Conservation (phyloP, 2,329 filamentous ascomycete species). For the Hirsutella thompsonii region DNA sequence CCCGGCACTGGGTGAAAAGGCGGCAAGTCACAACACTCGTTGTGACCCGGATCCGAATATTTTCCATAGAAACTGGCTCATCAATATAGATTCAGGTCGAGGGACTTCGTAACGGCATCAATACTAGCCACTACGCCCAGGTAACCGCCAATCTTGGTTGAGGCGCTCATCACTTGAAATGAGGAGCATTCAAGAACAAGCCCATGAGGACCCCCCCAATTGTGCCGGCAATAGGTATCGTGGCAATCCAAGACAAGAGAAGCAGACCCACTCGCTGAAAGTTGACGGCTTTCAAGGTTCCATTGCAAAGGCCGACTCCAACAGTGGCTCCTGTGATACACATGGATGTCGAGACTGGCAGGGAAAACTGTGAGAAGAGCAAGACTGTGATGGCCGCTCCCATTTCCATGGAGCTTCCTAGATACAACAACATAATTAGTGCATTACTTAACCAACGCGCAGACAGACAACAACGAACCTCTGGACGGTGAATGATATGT, state of each 20-base stretch:
- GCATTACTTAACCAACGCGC: background rate
- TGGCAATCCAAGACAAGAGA: constrained; percentile 46
- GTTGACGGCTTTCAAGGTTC: constrained; percentile 59
- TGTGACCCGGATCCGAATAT: no score
- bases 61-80: no score
- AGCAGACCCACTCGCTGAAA: constrained; percentile 59
- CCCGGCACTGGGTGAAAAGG: no score
- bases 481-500: constrained; percentile 51
- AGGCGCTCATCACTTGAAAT: no score
- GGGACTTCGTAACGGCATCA: no score
- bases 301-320: constrained; percentile 67
- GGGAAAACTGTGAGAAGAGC: constrained; percentile 60
- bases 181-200: constrained; percentile 25
- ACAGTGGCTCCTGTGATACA: constrained; percentile 72
- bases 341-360: constrained; percentile 67
- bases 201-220: constrained; percentile 28
- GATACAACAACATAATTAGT: background rate
- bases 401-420: constrained; percentile 57
- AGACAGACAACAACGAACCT: constrained; percentile 23
- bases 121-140: no score
- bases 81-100: no score
- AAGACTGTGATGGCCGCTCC: constrained; percentile 66
- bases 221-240: constrained; percentile 27
- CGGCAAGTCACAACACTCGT: no score
- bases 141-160: no score